Evolutionary conservation across 768 basidiomycete genomes (phyloP), one percentile per base, ranked within the genome.

Genomic region (Cubamyces sp.): DNA sequence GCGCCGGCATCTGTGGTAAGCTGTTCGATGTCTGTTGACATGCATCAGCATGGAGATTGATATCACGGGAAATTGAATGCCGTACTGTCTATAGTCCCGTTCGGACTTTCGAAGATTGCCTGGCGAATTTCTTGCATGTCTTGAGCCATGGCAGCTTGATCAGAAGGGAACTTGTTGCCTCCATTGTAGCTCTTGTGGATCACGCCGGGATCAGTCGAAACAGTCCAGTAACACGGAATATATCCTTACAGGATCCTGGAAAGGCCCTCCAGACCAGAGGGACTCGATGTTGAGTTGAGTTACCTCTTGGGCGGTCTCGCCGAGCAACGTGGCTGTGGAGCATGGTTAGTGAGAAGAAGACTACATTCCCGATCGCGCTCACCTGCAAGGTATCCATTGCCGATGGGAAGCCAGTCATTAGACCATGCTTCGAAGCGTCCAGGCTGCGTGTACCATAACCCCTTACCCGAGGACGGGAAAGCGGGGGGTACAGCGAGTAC

Each of bases 401-500:
- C 90, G 28, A 91, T 76, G 0, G 90, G 90, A 26, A 91, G 81
- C 69, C 76, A 86, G 46, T 88, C 82, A 47, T 78, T 77, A 0
- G 79, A 73, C 90, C 90, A 91, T 19, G 78, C 70, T 0, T 70
- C 62, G 16, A 37, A 43, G 28, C 53, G 70, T 1, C 82, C 86
- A 0, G 83, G 80, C 16, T 78, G 60, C 3, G 74, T 81, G 65
- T 86, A 91, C 90, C 90, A 91, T 28, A 91, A 76, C 6, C 84
- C 89, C 73, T 91, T 91, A n/a, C 90, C 90, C 14, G 87, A 85
- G 3, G 75, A 64, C 0, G 90, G 90, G 68, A 91, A 89, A n/a
- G 78, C 81, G 23, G 71, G 55, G 30, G 81, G 81, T 5, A 71
- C 62, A 34, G 74, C 62, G 8, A 55, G 11, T 3, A 49, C 65